Evolutionary conservation across 2,329 filamentous ascomycete genomes (phyloP).

Genomic region (Neofusicoccum parvum): DNA sequence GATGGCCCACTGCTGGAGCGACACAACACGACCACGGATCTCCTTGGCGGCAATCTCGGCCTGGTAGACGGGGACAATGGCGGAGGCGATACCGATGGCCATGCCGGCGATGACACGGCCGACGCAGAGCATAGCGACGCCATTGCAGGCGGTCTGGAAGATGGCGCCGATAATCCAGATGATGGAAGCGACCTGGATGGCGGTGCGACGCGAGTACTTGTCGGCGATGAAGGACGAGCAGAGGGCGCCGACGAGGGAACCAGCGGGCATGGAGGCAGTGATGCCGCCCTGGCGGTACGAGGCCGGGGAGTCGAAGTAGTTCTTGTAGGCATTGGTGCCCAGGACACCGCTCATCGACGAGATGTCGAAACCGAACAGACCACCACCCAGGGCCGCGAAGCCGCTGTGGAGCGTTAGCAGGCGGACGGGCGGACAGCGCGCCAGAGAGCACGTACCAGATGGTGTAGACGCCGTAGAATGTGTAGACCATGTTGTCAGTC

Average conservation of each 20-base stretch:
- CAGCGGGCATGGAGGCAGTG: conserved; percentile 42
- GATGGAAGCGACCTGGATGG: conserved; percentile 37
- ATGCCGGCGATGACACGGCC: conserved; percentile 81
- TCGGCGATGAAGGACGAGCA: conserved; percentile 41
- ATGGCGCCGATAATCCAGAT: conserved; percentile 41
- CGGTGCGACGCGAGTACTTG: conserved; percentile 36
- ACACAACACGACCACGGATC: conserved; percentile 60
- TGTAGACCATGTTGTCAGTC: conserved; percentile 6
- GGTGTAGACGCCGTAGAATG: conserved; percentile 51
- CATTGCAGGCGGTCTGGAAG: conserved; percentile 24
- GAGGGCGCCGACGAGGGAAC: conserved; percentile 41
- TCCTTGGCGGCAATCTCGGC: conserved; percentile 69
- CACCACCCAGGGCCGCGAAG: conserved; percentile 1
- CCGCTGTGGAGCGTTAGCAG: not conserved
- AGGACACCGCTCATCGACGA: conserved; percentile 58
- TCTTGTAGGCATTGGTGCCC: conserved; percentile 37
- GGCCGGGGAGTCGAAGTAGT: conserved; percentile 26
- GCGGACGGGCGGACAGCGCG: conserved; percentile 48
- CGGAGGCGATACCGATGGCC: conserved; percentile 84
- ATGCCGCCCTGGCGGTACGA: conserved; percentile 31
- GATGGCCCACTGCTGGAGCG: conserved; percentile 70
- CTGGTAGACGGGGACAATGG: conserved; percentile 91
- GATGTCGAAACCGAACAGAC: conserved; percentile 58
- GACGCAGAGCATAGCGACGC: conserved; percentile 43
- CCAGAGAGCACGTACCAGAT: conserved; percentile 59